Base-by-base conservation (phyloP, 345 rosid species). In the Mangifera indica region DNA sequence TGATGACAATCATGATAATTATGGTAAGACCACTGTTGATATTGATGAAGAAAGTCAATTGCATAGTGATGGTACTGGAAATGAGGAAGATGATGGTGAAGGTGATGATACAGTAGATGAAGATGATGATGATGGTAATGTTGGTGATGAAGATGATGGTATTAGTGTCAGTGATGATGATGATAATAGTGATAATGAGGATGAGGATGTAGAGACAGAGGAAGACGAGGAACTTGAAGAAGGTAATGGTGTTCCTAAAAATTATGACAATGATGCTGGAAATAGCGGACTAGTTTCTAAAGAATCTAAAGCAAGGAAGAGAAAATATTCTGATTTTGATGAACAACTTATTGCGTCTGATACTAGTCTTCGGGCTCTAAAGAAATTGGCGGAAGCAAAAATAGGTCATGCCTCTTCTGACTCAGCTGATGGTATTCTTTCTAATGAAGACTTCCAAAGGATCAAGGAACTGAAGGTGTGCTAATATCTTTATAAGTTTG, bases 291-390 rank as follows among this genome's bases (percentile, higher is more conserved):
- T 60, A 14, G 71, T 61, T 66, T 78, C 60, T 21, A 78, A 74
- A 57, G 73, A 51, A 63, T 63, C 85, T 66, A 83, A 78, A 45
- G 79, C 81, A 24, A 84, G 70, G 62, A 92, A 94, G 78, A 89
- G 97, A 79, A 94, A 94, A 82, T 66, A 74, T 13, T 69, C 87
- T 67, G 97, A 90, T 79, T 83, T 92, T 42, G 89, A 91, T 74
- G 90, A 79, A 18, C 80, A 81, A 76, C 91, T 95, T 67, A 70
- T 83, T 61, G 84, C 88, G 60, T 97, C 85, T 46, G 93, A 92
- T 69, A 77, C 96, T n/a, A 92, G 99, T 82, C 91, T 95, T 21
- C 86, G 96, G 18, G 89, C 97, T 57, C 77, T 95, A 20, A 95
- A 95, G 85, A 91, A 81, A 80, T 83, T 89, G 52, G 92, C 97